A percentile compares a stretch with the other conserved stretches of the same genome.
Conservation (phyloP, 257 asterid genomes). For the Coffea canephora region DNA sequence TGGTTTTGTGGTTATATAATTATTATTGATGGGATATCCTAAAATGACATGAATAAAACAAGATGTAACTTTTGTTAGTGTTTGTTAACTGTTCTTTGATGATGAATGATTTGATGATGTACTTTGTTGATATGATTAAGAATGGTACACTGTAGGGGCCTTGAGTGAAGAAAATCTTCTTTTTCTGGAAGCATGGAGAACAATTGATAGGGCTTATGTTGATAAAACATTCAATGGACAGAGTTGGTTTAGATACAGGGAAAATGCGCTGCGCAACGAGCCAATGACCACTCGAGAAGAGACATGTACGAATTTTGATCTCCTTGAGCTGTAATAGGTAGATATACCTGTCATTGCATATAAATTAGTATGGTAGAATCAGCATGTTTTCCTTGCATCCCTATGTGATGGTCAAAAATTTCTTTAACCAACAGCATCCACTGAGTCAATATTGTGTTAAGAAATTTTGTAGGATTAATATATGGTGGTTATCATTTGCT, state of each 20-base stretch:
- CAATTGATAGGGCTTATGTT: slow-evolving; percentile 89
- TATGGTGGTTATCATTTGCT: not conserved
- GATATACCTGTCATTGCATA: not conserved
- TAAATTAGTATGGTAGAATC: not conserved
- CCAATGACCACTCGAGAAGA: slow-evolving; percentile 94
- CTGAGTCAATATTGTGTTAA: not conserved
- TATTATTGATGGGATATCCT: not conserved
- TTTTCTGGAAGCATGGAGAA: slow-evolving; percentile 98
- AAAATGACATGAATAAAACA: not conserved
- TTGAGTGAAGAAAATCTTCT: slow-evolving; percentile 90
- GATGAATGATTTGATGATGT: not conserved
- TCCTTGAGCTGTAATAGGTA: too few species aligned
- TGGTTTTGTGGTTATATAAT: not conserved
- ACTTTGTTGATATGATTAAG: slow-evolving; percentile 5
- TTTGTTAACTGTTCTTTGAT: not conserved
- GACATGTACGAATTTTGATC: slow-evolving; percentile 56
- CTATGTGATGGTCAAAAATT: not conserved
- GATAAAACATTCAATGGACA: slow-evolving; percentile 96
- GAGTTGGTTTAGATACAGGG: slow-evolving; percentile 98
- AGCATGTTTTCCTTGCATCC: not conserved
- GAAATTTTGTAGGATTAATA: not conserved
- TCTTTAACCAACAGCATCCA: not conserved
- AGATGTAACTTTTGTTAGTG: not conserved
- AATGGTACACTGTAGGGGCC: slow-evolving; percentile 56
- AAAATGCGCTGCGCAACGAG: slow-evolving; percentile 81